A percentile compares a stretch with the other conserved stretches of the same genome.
Evolutionary conservation across 192 early-diverging fungal genomes (phyloP).

Genomic region (Funneliformis mosseae): DNA sequence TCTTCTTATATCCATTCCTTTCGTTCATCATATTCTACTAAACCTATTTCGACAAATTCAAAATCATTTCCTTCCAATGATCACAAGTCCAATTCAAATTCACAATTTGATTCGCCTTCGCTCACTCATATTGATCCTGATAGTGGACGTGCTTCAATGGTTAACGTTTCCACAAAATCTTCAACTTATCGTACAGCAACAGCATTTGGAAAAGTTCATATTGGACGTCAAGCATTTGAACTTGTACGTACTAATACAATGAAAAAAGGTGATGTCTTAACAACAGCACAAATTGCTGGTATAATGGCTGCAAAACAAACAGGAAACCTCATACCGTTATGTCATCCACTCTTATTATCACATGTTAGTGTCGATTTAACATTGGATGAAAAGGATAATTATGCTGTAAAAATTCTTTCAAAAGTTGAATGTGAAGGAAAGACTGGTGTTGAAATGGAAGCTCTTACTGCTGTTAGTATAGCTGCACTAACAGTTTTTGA

Average conservation of each 20-base stretch:
- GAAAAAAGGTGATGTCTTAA: conserved; percentile 89
- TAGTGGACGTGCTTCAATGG: conserved; percentile 83
- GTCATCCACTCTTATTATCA: conserved; percentile 77
- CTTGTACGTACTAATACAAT: conserved; percentile 65
- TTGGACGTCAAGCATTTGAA: conserved; percentile 66
- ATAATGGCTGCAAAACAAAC: conserved; percentile 91
- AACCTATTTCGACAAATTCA: background rate
- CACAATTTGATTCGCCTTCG: background rate
- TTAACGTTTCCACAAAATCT: conserved; percentile 77
- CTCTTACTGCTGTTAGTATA: conserved; percentile 71
- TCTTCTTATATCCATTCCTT: background rate
- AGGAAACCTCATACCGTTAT: conserved; percentile 80
- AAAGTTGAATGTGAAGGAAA: conserved; percentile 74
- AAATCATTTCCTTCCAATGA: background rate
- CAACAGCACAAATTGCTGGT: conserved; percentile 86
- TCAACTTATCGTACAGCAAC: conserved; percentile 71
- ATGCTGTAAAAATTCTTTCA: conserved; percentile 68
- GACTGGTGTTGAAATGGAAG: conserved; percentile 93
- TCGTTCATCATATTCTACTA: background rate
- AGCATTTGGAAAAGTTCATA: conserved; percentile 71
- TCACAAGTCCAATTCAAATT: background rate
- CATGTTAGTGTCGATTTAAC: conserved; percentile 70
- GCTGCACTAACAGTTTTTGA: conserved; percentile 73
- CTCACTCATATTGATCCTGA: conserved; percentile 78
- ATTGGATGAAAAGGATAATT: conserved; percentile 48